Conservation (phyloP, 805 yeast species). For the Komagataella pastoris region DNA sequence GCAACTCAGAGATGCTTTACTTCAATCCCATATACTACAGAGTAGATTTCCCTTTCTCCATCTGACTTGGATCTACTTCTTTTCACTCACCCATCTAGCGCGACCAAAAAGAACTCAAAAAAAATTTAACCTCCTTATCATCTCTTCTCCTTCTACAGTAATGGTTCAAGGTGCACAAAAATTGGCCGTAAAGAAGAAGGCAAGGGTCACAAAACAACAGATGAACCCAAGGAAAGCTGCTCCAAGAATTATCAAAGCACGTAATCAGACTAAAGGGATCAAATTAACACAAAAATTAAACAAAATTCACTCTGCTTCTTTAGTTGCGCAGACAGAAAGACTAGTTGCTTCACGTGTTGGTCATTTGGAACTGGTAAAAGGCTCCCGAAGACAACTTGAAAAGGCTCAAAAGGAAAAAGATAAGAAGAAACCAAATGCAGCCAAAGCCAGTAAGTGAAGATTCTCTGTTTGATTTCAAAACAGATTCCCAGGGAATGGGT, state of each 20-base stretch:
- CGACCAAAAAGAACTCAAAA: not conserved
- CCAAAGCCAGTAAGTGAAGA: not conserved
- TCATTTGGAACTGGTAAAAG: conserved; percentile 82
- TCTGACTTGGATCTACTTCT: too few species aligned
- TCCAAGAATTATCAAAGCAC: conserved; percentile 59
- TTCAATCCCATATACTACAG: too few species aligned
- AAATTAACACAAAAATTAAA: conserved; percentile 34
- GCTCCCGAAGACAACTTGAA: conserved; percentile 76
- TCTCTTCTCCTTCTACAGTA: not conserved
- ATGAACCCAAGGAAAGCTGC: conserved; percentile 57
- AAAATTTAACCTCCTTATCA: not conserved
- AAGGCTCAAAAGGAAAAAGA: conserved; percentile 35
- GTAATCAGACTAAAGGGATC: conserved; percentile 29
- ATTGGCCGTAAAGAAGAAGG: conserved; percentile 32
- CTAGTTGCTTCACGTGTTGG: conserved; percentile 85
- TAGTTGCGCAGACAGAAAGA: conserved; percentile 61
- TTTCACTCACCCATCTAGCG: not conserved
- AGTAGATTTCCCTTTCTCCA: too few species aligned
- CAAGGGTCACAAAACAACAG: conserved; percentile 54
- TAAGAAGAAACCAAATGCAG: conserved; percentile 4
- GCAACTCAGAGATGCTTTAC: too few species aligned
- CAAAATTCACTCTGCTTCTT: conserved; percentile 42
- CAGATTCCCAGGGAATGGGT: not conserved
- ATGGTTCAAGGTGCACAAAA: conserved; percentile 74
- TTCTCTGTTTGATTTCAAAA: not conserved